Evolutionary conservation across 225 moss, liverwort and hornwort genomes (phyloP).

Genomic region (Asterella californica): DNA sequence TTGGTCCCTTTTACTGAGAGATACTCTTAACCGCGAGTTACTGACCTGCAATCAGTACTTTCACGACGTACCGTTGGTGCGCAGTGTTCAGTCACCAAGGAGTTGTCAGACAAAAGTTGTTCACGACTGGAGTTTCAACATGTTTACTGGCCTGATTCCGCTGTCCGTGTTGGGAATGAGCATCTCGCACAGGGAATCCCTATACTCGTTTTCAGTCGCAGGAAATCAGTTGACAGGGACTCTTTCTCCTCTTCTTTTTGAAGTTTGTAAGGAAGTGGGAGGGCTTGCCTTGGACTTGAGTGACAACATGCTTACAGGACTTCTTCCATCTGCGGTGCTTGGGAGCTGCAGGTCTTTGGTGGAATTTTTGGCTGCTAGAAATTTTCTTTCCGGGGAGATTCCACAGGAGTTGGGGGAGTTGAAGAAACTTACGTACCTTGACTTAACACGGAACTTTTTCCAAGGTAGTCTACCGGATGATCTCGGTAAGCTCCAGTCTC

Average conservation of each 20-base stretch:
- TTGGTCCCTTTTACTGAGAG: constrained; percentile 39
- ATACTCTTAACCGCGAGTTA: neutral
- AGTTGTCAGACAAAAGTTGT: constrained; percentile 3
- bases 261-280: constrained; percentile 48
- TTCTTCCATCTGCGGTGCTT: constrained; percentile 49
- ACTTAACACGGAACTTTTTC: constrained; percentile 52
- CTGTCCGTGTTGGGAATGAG: constrained; percentile 42
- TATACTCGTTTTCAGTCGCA: constrained; percentile 52
- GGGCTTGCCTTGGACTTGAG: constrained; percentile 57
- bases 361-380: constrained; percentile 52
- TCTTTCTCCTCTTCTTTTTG: constrained; percentile 46
- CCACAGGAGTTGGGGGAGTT: constrained; percentile 50
- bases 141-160: constrained; percentile 42
- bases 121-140: constrained; percentile 54
- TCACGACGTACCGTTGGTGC: neutral
- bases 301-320: constrained; percentile 50
- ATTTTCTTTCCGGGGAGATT: constrained; percentile 48
- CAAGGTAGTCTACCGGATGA: constrained; percentile 42
- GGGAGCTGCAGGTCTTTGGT: constrained; percentile 51
- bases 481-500: constrained; percentile 36
- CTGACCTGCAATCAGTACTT: neutral
- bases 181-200: constrained; percentile 38
- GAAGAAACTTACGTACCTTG: constrained; percentile 45
- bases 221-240: constrained; percentile 50
- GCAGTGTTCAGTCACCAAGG: neutral